Conservation (phyloP, 2,329 filamentous ascomycete species). For the Trichophyton benhamiae region DNA sequence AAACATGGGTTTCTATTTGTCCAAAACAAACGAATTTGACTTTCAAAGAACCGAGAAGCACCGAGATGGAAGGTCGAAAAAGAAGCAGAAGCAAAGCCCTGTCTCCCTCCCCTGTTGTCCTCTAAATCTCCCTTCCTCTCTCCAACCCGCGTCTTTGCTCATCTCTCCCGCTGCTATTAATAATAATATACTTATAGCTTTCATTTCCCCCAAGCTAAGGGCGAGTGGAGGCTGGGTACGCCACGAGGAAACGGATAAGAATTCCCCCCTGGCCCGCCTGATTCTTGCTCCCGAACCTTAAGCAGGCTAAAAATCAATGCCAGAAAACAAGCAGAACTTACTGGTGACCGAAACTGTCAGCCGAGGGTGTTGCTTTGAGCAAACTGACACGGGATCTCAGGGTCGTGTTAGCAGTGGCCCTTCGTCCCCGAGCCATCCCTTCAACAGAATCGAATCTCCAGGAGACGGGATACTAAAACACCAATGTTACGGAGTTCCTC, state of each 20-base stretch:
- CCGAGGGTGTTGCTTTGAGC: not conserved
- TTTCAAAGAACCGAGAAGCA: not conserved
- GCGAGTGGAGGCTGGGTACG: not conserved
- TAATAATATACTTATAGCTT: not conserved
- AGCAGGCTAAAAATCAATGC: not conserved
- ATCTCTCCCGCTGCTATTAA: not conserved
- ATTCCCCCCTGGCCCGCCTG: not conserved
- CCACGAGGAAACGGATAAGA: conserved; percentile 1
- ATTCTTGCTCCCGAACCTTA: not conserved
- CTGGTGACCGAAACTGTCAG: not conserved
- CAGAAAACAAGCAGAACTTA: not conserved
- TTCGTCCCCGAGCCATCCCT: not conserved
- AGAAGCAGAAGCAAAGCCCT: not conserved
- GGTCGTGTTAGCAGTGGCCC: not conserved
- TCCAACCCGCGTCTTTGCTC: not conserved
- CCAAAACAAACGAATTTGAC: not conserved
- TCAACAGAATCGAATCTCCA: not conserved
- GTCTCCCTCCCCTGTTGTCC: not conserved
- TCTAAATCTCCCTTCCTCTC: not conserved
- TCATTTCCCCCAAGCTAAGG: not conserved
- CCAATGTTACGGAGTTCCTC: not conserved
- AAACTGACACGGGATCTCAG: not conserved
- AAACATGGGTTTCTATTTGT: not conserved
- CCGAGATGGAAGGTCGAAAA: not conserved
- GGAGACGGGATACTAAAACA: not conserved